Evolutionary conservation across 177 flowering plant genomes (phyloP).

Genomic region (Vitis hybrid): DNA sequence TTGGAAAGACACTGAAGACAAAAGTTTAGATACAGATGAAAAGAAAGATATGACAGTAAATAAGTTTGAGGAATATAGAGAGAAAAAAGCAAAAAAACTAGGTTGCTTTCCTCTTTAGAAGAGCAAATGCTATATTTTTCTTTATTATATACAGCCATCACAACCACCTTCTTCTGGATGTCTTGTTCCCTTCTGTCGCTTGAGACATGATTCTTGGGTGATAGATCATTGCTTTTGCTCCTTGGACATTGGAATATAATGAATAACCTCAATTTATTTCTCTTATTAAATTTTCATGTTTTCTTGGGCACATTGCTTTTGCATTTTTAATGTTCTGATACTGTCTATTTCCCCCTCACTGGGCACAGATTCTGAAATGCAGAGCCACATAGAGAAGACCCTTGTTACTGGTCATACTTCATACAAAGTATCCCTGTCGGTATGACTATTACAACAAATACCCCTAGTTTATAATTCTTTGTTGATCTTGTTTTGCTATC

Average conservation of each 20-base stretch:
- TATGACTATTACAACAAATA: slow-evolving; percentile 29
- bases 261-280: not conserved
- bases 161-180: not conserved
- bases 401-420: slow-evolving; percentile 67
- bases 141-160: not conserved
- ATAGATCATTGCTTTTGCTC: not conserved
- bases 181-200: not conserved
- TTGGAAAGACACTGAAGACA: no score
- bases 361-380: slow-evolving; percentile 79
- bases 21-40: no score
- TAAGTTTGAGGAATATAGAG: not conserved
- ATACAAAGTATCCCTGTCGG: slow-evolving; percentile 68
- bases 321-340: not conserved
- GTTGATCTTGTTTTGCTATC: not conserved
- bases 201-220: not conserved
- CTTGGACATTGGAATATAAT: not conserved
- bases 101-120: not conserved
- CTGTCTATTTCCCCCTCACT: slow-evolving; percentile 8
- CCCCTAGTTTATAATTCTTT: not conserved
- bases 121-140: not conserved
- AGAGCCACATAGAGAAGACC: slow-evolving; percentile 55
- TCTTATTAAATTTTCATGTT: not conserved
- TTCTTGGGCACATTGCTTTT: not conserved
- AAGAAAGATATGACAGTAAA: no score
- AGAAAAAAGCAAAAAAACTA: not conserved